A percentile compares a stretch with the other conserved stretches of the same genome.
Conservation (phyloP, 352 stramenopile genomes). For the Phytophthora crassamura region DNA sequence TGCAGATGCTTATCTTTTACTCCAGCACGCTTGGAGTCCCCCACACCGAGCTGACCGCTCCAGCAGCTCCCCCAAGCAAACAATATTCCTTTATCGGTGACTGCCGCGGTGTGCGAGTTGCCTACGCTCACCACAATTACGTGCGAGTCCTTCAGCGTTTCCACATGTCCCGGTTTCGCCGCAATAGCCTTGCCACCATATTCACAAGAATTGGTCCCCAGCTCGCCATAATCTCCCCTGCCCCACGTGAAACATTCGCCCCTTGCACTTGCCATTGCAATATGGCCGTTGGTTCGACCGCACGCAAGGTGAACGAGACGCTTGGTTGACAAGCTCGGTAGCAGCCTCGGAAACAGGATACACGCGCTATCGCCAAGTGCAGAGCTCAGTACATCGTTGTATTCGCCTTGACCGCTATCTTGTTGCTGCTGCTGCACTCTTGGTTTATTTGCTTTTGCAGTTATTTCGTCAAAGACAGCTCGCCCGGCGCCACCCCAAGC, state of each 20-base stretch:
- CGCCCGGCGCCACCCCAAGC: slow-evolving; percentile 85
- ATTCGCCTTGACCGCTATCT: background rate
- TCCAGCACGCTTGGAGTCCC: slow-evolving; percentile 60
- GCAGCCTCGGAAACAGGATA: slow-evolving; percentile 57
- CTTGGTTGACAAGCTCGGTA: slow-evolving; percentile 41
- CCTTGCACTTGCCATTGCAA: slow-evolving; percentile 42
- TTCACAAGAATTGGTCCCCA: slow-evolving; percentile 42
- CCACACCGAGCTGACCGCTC: slow-evolving; percentile 74
- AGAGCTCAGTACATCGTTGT: background rate
- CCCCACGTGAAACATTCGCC: slow-evolving; percentile 71
- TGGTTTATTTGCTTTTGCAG: background rate
- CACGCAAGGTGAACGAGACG: slow-evolving; percentile 44
- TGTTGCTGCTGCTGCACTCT: slow-evolving; percentile 14
- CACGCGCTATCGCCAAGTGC: slow-evolving; percentile 9
- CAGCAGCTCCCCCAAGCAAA: slow-evolving; percentile 76
- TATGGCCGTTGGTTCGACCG: slow-evolving; percentile 54
- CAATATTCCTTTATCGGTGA: slow-evolving; percentile 56
- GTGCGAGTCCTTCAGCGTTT: slow-evolving; percentile 14
- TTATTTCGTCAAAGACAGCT: slow-evolving; percentile 40
- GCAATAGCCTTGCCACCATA: slow-evolving; percentile 15
- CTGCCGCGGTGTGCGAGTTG: slow-evolving; percentile 64
- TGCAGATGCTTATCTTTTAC: slow-evolving; percentile 54
- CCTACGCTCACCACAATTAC: slow-evolving; percentile 57
- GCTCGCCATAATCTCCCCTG: slow-evolving; percentile 61
- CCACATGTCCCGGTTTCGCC: slow-evolving; percentile 10